These are phyloP conservation scores for Medicago lupulina DNA, from an alignment of 306 rosid species.

Conservation along the genomic window DNA sequence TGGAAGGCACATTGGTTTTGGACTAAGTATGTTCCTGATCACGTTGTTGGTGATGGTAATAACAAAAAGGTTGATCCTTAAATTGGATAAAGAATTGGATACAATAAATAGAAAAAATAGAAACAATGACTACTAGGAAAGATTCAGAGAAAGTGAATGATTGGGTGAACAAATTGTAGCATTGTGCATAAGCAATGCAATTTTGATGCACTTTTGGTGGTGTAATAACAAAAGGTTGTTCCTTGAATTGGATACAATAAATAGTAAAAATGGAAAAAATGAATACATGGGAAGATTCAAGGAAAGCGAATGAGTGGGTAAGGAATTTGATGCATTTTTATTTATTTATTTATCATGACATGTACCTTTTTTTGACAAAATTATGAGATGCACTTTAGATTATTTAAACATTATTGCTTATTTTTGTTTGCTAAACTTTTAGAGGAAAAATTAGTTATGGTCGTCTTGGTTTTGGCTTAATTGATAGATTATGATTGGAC, in stretches of 20 bases:
- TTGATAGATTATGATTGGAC: neutral
- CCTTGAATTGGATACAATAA: neutral
- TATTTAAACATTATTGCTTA: neutral
- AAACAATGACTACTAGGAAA: neutral
- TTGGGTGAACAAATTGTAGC: neutral
- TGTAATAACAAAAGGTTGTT: neutral
- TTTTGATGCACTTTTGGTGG: neutral
- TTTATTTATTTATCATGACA: no score
- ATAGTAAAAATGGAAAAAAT: neutral
- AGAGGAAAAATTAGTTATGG: neutral
- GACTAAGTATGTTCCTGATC: conserved; percentile 35
- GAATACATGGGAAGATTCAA: neutral
- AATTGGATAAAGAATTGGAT: neutral
- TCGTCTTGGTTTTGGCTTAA: neutral
- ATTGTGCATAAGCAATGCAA: neutral
- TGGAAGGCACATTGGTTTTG: conserved; percentile 70
- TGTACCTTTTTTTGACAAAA: no score
- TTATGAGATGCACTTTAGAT: neutral
- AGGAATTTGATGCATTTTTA: neutral
- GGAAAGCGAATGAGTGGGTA: neutral
- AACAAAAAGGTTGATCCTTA: neutral
- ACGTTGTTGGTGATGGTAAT: neutral
- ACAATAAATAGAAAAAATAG: neutral
- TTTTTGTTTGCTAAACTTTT: neutral
- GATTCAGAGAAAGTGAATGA: neutral